Evolutionary conservation across 1,139 yeast genomes (phyloP), one percentile per base, ranked within the genome.

Genomic region (Sugiyamaella novakii): DNA sequence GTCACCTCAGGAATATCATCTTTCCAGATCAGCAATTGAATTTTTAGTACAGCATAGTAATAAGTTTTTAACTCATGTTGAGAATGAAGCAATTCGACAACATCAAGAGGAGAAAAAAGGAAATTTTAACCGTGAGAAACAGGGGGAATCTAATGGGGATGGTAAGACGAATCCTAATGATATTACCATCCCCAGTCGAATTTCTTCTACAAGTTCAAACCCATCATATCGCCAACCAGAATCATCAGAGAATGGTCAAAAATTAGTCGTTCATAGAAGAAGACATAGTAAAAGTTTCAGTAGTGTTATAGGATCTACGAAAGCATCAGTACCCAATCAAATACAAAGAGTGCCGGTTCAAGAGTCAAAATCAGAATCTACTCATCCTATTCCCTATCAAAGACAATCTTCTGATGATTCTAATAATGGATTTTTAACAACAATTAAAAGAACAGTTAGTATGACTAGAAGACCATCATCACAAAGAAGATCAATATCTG

Each of bases 1-100:
- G 82, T 80, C 84, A 45, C 97, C 98, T 1, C 85, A 82, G 30
- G 97, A 92, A 66, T 91, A 91, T 68, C 94, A 87, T 17, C 72
- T 89, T 29, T 87, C 96, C 2, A 88, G 92, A 59, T 77, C 83
- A 8, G 96, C 88, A 24, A 85, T 92, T 27, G 95, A 91, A 63
- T 89, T 92, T 59, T 77, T 92, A 70, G 87, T 92, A 51, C 92
- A 85, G 58, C 89, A 91, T 64, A 56, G 61, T 21, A 84, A 85
- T 66, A 83, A 83, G 66, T 74, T 89, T 48, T 71, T 88, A 52
- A 89, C 92, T 5, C 77, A 78, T 21, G 64, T 67, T 22, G 70
- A 68, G 52, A 52, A 53, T 10, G 57, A 59, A 14, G 70, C 71
- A 2, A 58, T 67, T 25, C 52, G 57, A 24, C 62, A 62, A 47